Percentiles rank a stretch among this genome's conserved stretches.
phyloP scores from a whole-genome alignment of 2,329 filamentous ascomycete genomes.

The Aspergillus neoniger region DNA sequence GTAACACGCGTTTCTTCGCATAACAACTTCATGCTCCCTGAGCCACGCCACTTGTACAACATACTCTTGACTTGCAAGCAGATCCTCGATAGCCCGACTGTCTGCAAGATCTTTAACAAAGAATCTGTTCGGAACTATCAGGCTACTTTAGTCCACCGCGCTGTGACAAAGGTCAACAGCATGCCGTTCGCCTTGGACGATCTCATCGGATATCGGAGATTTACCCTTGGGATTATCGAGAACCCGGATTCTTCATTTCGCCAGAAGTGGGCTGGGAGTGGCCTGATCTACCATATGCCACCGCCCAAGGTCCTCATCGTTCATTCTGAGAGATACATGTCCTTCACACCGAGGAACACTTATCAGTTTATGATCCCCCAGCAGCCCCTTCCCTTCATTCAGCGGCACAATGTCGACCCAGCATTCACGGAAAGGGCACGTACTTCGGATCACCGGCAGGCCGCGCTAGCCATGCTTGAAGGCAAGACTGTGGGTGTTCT shows the following conservation, averaged over 20 bases:
- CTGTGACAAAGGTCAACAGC: slow-evolving; percentile 20
- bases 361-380: slow-evolving; percentile 18
- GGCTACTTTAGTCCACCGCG: slow-evolving; percentile 28
- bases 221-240: slow-evolving; percentile 26
- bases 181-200: slow-evolving; percentile 26
- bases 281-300: slow-evolving; percentile 33
- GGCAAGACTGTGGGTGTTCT: slow-evolving; percentile 39
- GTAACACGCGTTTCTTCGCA: slow-evolving; percentile 21
- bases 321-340: slow-evolving; percentile 41
- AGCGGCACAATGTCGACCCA: slow-evolving; percentile 19
- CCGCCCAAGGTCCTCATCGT: slow-evolving; percentile 31
- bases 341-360: slow-evolving; percentile 22
- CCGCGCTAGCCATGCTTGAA: slow-evolving; percentile 37
- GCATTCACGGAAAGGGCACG: slow-evolving; percentile 28
- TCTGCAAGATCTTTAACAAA: slow-evolving; percentile 31
- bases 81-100: slow-evolving; percentile 29
- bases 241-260: slow-evolving; percentile 27
- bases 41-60: slow-evolving; percentile 36
- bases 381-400: slow-evolving; percentile 29
- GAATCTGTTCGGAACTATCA: slow-evolving; percentile 34
- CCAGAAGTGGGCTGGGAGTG: slow-evolving; percentile 33
- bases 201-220: slow-evolving; percentile 32
- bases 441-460: slow-evolving; percentile 35
- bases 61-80: slow-evolving; percentile 38
- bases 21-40: slow-evolving; percentile 30